A percentile compares a stretch with the other conserved stretches of the same genome.
These are phyloP conservation scores for Mycocentrospora acerina DNA, from an alignment of 2,329 filamentous ascomycete species.

Conservation along the genomic window DNA sequence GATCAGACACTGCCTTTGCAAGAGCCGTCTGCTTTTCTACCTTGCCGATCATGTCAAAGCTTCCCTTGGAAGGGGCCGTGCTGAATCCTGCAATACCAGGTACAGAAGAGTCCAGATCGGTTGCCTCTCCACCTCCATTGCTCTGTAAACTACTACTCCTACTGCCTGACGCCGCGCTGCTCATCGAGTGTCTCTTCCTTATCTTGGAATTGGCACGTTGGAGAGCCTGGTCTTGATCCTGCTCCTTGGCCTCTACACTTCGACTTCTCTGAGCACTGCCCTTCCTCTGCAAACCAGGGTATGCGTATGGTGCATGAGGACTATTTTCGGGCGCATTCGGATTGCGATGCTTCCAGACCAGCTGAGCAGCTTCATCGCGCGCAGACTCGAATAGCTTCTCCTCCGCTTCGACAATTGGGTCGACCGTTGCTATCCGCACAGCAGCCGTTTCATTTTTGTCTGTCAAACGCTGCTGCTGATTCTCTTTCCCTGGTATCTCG, in stretches of 20 bases:
- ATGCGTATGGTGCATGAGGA: slow-evolving; percentile 51
- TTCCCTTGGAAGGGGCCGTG: slow-evolving; percentile 24
- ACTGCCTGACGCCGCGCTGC: slow-evolving; percentile 32
- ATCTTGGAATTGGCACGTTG: slow-evolving; percentile 36
- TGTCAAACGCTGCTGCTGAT: slow-evolving; percentile 70
- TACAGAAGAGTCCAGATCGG: slow-evolving; percentile 27
- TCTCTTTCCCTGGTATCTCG: slow-evolving; percentile 67
- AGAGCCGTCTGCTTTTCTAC: slow-evolving; percentile 36
- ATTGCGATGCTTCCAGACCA: slow-evolving; percentile 76
- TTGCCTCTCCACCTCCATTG: slow-evolving; percentile 36
- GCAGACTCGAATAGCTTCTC: slow-evolving; percentile 67
- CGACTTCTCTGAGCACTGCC: slow-evolving; percentile 66
- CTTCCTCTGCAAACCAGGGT: slow-evolving; percentile 65
- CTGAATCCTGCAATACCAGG: slow-evolving; percentile 18
- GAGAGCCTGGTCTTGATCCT: slow-evolving; percentile 29
- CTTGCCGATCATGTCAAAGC: slow-evolving; percentile 17
- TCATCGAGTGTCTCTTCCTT: slow-evolving; percentile 41
- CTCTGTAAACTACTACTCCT: slow-evolving; percentile 43
- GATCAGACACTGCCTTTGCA: slow-evolving; percentile 32
- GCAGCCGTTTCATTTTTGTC: slow-evolving; percentile 76
- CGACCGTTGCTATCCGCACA: slow-evolving; percentile 70
- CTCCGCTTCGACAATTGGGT: slow-evolving; percentile 68
- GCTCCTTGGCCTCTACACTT: slow-evolving; percentile 37
- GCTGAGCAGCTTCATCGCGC: slow-evolving; percentile 73
- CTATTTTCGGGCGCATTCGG: slow-evolving; percentile 65